Conservation (phyloP, 768 basidiomycete species). For the Lanmaoa pseudosensibilis region DNA sequence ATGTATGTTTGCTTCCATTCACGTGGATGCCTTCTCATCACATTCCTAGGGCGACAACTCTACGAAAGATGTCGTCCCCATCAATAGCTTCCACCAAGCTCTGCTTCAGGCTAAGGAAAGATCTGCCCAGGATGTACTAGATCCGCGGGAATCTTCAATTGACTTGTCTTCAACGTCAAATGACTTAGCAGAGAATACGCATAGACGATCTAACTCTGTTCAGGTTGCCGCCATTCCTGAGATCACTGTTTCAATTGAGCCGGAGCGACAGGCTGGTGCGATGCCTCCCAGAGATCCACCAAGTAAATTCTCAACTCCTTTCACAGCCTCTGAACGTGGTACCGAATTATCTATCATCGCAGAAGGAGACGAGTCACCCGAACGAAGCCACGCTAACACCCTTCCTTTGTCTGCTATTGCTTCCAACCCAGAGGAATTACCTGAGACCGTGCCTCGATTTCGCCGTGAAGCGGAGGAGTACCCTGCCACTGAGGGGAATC, state of each 20-base stretch:
- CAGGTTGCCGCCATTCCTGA: constrained; percentile 8
- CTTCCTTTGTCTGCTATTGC: constrained; percentile 1
- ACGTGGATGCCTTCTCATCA: constrained; percentile 9
- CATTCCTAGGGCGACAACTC: constrained; percentile 35
- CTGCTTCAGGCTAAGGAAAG: constrained; percentile 38
- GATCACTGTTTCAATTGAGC: constrained; percentile 6
- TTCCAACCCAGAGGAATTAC: background rate
- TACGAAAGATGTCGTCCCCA: constrained; percentile 42
- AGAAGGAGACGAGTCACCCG: constrained; percentile 65
- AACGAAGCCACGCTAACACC: constrained; percentile 30
- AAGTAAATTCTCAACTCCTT: constrained; percentile 2
- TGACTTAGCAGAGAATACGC: background rate
- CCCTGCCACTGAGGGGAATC: background rate
- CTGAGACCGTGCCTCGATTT: background rate
- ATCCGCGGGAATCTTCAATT: background rate
- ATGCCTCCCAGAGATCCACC: background rate
- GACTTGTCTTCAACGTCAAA: background rate
- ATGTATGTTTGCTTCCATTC: constrained; percentile 38
- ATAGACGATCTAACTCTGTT: background rate
- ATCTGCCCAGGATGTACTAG: constrained; percentile 5
- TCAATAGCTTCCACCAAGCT: constrained; percentile 49
- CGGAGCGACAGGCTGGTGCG: background rate
- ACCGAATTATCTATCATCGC: constrained; percentile 67
- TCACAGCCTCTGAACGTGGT: constrained; percentile 26
- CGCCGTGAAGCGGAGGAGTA: background rate